Evolutionary conservation across 2,329 filamentous ascomycete species (phyloP), one percentile per base, ranked within the genome.

Genomic region (Xylaria sp.): DNA sequence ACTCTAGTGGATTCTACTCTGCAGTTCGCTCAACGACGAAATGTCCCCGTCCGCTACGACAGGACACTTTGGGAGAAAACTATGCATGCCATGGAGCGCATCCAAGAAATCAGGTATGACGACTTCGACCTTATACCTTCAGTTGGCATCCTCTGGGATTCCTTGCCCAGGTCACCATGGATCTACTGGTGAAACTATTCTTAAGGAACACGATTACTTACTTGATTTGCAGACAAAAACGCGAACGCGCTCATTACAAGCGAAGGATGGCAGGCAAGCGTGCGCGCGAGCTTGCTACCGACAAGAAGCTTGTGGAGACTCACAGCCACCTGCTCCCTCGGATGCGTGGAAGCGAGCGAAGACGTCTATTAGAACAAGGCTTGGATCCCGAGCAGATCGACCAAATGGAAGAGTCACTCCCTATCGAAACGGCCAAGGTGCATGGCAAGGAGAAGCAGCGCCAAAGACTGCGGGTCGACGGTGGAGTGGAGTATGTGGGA

Each of bases 11-110:
- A 99, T 84, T 91, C 88, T 73, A 97, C 94, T 33, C 89, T 99
- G 64, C 90, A 92, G 75, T 97, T 98, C 80, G 91, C 92, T 66
- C 91, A 92, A 70, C 91, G 92, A 75, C 91, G 95, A 83, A 97
- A 99, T 83, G 87, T 96, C 33, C 95, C 95, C 69, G 88, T 96
- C 65, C 92, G 94, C 76, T 99, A 99, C 87, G 92, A 97, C 86
- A 90, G 95, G 78, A 92, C 96, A 71, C 87, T 97, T 68, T 88
- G 97, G 67, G 85, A 87, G 71, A 92, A 91, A 74, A 98, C 95
- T 15, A 84, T 98, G 78, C 88, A 91, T 76, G 94, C 94, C 70
- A 99, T 99, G 93, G 85, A 92, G 79, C 87, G 94, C 67, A 65
- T 67, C 46, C 65, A 67, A 60, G 63, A 67, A 37, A 67, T 67